These are phyloP conservation scores for Rhodamnia rubescens DNA, from an alignment of 345 rosid species.

Conservation along the genomic window DNA sequence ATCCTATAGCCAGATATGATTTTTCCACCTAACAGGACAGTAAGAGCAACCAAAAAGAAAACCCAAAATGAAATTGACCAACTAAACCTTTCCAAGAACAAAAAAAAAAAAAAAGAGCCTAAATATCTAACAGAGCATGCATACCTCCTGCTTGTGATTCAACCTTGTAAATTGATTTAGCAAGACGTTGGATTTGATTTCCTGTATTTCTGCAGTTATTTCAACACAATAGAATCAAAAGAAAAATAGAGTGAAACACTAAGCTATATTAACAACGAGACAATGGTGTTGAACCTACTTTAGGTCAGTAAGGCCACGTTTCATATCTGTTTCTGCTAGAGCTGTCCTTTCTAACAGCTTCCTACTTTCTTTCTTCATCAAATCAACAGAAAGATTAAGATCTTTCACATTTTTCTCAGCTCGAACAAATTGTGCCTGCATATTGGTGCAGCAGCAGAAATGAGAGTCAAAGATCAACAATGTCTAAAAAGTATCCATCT, in stretches of 20 bases:
- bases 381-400: slow-evolving; percentile 57
- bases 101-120: not conserved
- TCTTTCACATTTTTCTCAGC: slow-evolving; percentile 79
- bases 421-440: slow-evolving; percentile 61
- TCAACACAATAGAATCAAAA: not conserved
- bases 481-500: not conserved
- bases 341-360: slow-evolving; percentile 86
- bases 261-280: not conserved
- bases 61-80: not conserved
- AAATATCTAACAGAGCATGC: not conserved
- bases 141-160: slow-evolving; percentile 75
- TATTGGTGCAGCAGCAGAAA: slow-evolving; percentile 4
- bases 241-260: not conserved
- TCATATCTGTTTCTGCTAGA: slow-evolving; percentile 83
- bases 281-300: slow-evolving; percentile 20
- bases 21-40: not conserved
- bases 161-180: slow-evolving; percentile 62
- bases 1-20: not conserved
- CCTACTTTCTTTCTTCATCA: slow-evolving; percentile 78
- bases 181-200: slow-evolving; percentile 50
- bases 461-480: not conserved
- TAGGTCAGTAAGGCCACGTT: slow-evolving; percentile 60
- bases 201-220: slow-evolving; percentile 57
- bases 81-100: not conserved
- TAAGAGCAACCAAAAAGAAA: not conserved